These are phyloP conservation scores for Cladosporium phlei DNA, from an alignment of 2,329 filamentous ascomycete species.

Conservation along the genomic window DNA sequence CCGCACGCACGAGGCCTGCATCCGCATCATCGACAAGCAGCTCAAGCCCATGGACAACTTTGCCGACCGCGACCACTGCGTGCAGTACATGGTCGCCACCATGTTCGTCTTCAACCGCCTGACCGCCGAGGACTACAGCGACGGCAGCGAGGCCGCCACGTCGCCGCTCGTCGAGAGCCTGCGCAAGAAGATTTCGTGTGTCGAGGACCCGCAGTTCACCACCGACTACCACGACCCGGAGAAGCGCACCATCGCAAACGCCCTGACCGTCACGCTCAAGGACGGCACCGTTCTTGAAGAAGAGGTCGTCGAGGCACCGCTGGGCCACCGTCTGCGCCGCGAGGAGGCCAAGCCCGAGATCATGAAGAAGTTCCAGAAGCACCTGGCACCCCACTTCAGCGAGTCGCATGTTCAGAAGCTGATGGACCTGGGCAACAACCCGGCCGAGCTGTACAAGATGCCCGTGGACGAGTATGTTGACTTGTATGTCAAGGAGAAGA, in stretches of 20 bases:
- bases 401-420: slow-evolving; percentile 75
- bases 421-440: slow-evolving; percentile 71
- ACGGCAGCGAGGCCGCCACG: slow-evolving; percentile 86
- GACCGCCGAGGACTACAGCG: slow-evolving; percentile 87
- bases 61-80: slow-evolving; percentile 97
- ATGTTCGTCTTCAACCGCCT: slow-evolving; percentile 96
- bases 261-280: slow-evolving; percentile 87
- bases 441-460: slow-evolving; percentile 69
- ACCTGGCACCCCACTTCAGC: slow-evolving; percentile 77
- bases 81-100: slow-evolving; percentile 97
- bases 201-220: slow-evolving; percentile 94
- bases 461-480: slow-evolving; percentile 92
- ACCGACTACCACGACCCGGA: slow-evolving; percentile 89
- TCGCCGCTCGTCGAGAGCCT: slow-evolving; percentile 86
- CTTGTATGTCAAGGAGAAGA: slow-evolving; percentile 60
- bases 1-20: slow-evolving; percentile 95
- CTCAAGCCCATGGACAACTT: slow-evolving; percentile 99
- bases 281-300: slow-evolving; percentile 90
- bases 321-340: slow-evolving; percentile 83
- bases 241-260: slow-evolving; percentile 95
- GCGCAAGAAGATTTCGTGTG: slow-evolving; percentile 88
- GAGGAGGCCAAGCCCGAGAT: slow-evolving; percentile 99
- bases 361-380: slow-evolving; percentile 88
- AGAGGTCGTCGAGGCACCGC: slow-evolving; percentile 85
- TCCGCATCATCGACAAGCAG: slow-evolving; percentile 99